Percentiles rank a stretch among this genome's conserved stretches.
phyloP scores from a whole-genome alignment of 2,329 filamentous ascomycete genomes.

The Monilinia polystroma region DNA sequence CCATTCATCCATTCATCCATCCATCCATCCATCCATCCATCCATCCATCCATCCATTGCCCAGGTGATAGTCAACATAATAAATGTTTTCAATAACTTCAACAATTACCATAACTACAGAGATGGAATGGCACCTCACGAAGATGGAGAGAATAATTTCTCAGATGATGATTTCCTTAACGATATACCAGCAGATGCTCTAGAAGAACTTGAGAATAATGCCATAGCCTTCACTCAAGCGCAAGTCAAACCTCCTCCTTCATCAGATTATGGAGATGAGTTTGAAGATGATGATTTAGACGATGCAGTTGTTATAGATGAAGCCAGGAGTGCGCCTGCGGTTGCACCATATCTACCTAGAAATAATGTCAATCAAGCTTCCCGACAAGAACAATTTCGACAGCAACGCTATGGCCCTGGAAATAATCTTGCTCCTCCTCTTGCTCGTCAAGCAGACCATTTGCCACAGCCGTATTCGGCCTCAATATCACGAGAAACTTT shows the following conservation, averaged over 20 bases:
- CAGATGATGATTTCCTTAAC: constrained; percentile 65
- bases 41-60: not conserved
- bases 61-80: not conserved
- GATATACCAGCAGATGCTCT: constrained; percentile 56
- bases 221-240: constrained; percentile 55
- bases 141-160: constrained; percentile 56
- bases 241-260: constrained; percentile 34
- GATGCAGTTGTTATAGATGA: constrained; percentile 52
- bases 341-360: constrained; percentile 26
- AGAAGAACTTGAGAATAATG: constrained; percentile 62
- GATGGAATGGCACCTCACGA: constrained; percentile 42
- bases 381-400: constrained; percentile 33
- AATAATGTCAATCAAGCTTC: constrained; percentile 26
- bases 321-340: constrained; percentile 33
- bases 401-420: constrained; percentile 31
- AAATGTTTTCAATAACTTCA: constrained; percentile 19
- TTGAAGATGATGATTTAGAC: constrained; percentile 48
- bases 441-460: constrained; percentile 19
- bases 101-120: constrained; percentile 34
- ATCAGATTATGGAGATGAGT: constrained; percentile 43
- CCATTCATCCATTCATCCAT: not conserved
- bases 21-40: not conserved
- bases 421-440: constrained; percentile 24
- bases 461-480: constrained; percentile 14
- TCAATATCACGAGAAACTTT: constrained; percentile 27